Base-by-base conservation (phyloP, 345 rosid genomes). In the Gossypioides kirkii region DNA sequence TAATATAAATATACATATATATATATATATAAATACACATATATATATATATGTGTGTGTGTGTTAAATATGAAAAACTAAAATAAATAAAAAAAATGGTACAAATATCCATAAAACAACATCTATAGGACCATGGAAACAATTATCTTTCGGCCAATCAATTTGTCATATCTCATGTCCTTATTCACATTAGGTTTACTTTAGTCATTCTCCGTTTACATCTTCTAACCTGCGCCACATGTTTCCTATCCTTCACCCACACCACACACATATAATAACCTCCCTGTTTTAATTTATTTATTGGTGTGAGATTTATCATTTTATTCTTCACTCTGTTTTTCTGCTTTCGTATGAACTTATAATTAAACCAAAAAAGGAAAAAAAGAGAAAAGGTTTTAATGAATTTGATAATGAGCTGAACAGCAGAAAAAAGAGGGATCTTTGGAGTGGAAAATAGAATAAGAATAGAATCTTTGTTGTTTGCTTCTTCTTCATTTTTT, bases 91-190 rank as follows among this genome's bases (percentile, higher is more conserved):
- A 28, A 28, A 32, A 5, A 32, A 32, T 4, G 4, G 38, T 32
- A 32, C 38, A 32, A 49, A 4, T 16, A 6, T 56, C 42, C 17
- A 14, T 32, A 61, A 70, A 73, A 67, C 69, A 73, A 53, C 66
- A 38, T 54, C 65, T 7, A 6, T 0, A 18, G 75, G 77, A 78
- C 83, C 65, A 83, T 82, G 79, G 36, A 43, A 69, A 77, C 79
- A 79, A 79, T 82, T 81, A 55, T 74, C 82, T 81, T 85, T 83
- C 74, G 80, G 84, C 80, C 43, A 26, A 28, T 25, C n/a, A 46
- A 5, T 59, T 72, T 59, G 54, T 47, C 71, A 61, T 64, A 16
- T 72, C 46, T 46, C 13, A 61, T 74, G 62, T 79, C 53, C 73
- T 38, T 3, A 1, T 0, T 28, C 59, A 26, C 54, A 41, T 13